These are phyloP conservation scores for Erodium chrysanthum DNA, from an alignment of 441 rosid genomes.

Conservation along the genomic window DNA sequence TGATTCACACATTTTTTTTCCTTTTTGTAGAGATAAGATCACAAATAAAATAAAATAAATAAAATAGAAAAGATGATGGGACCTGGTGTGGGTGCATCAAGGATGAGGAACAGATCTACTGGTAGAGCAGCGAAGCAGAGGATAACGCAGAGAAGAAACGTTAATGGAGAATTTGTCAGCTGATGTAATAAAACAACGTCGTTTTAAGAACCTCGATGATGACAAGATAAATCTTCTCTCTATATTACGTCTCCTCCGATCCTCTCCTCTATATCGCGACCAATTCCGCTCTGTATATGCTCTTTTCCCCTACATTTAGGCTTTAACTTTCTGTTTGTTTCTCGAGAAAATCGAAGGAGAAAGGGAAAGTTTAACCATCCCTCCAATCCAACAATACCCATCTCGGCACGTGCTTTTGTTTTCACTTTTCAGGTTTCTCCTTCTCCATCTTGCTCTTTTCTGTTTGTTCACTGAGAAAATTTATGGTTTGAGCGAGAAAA, in stretches of 20 bases:
- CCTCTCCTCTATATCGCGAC: neutral
- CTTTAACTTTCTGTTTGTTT: neutral
- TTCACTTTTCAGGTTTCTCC: conserved; percentile 3
- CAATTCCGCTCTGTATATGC: neutral
- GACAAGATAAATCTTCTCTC: conserved; percentile 14
- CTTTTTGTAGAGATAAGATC: no score
- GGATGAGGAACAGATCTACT: neutral
- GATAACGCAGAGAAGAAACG: neutral
- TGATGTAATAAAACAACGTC: neutral
- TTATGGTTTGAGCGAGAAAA: neutral
- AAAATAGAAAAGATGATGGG: no score
- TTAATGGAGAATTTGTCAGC: neutral
- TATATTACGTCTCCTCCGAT: conserved; percentile 1
- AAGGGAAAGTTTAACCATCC: neutral
- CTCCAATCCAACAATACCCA: neutral
- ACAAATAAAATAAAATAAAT: no score
- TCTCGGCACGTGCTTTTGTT: neutral
- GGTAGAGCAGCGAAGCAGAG: neutral
- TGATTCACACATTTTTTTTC: no score
- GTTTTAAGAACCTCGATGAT: conserved; percentile 16
- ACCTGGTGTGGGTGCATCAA: neutral
- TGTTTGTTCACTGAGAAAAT: neutral
- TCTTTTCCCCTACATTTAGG: neutral
- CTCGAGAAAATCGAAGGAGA: neutral
- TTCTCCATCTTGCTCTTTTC: neutral